Conservation (phyloP, 768 basidiomycete species). For the Psilocybe tampanensis region DNA sequence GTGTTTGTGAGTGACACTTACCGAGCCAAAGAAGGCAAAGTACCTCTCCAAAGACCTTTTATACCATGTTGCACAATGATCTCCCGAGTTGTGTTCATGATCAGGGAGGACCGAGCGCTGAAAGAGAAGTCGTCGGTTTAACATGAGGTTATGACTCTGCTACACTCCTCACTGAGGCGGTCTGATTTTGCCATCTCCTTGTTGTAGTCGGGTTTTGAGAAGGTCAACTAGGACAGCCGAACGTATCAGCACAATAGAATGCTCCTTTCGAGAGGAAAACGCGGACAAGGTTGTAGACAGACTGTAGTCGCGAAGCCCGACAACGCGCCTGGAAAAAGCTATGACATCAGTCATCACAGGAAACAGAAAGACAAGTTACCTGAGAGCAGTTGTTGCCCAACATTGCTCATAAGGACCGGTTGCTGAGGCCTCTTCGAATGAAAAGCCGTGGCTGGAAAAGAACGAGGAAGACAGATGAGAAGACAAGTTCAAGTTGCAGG, state of each 20-base stretch:
- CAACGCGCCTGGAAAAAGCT: conserved; percentile 57
- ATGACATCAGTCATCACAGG: conserved; percentile 3
- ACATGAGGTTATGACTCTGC: not conserved
- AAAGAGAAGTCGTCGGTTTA: not conserved
- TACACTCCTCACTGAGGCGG: conserved; percentile 37
- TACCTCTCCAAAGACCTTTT: conserved; percentile 86
- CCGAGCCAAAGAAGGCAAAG: conserved; percentile 78
- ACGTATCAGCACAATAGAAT: not conserved
- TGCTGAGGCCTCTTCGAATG: not conserved
- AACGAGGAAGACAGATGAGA: not conserved
- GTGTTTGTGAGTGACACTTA: conserved; percentile 22
- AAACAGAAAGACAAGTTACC: conserved; percentile 35
- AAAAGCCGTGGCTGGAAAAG: not conserved
- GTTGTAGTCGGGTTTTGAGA: conserved; percentile 90
- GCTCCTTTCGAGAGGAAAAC: not conserved
- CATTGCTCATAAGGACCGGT: conserved; percentile 59
- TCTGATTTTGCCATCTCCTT: conserved; percentile 56
- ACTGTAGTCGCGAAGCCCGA: conserved; percentile 80
- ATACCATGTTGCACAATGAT: conserved; percentile 68
- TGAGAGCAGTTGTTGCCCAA: conserved; percentile 65
- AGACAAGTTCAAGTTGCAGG: not conserved
- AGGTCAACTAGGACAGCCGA: conserved; percentile 65
- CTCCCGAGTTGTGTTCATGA: conserved; percentile 53
- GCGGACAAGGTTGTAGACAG: conserved; percentile 75
- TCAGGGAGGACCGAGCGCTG: conserved; percentile 36